These are phyloP conservation scores for Allium fistulosum DNA, from an alignment of 106 monocot genomes.

Conservation along the genomic window DNA sequence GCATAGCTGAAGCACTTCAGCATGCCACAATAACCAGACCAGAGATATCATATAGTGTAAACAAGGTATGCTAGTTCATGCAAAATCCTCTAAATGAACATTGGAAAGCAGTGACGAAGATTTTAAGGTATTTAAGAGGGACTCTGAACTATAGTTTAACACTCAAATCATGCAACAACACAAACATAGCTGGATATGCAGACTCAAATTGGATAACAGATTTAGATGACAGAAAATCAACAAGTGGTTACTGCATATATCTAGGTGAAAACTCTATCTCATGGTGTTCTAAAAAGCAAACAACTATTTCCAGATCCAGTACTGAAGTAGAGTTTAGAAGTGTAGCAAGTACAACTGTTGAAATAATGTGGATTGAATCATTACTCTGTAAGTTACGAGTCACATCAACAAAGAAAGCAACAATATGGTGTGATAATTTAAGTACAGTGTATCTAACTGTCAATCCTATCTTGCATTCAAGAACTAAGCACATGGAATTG, in stretches of 20 bases:
- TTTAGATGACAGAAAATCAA: background rate
- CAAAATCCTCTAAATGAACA: background rate
- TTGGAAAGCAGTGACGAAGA: background rate
- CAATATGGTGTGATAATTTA: too few relatives aligned
- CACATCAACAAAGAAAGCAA: too few relatives aligned
- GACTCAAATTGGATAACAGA: background rate
- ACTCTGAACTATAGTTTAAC: background rate
- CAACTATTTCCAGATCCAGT: background rate
- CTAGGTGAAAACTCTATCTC: background rate
- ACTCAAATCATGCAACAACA: background rate
- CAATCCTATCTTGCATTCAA: background rate
- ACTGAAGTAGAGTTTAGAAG: background rate
- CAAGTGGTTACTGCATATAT: too few relatives aligned
- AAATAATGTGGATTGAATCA: background rate
- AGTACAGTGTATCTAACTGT: too few relatives aligned
- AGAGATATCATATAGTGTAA: background rate
- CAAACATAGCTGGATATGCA: background rate
- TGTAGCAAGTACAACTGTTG: background rate
- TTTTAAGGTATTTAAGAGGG: background rate
- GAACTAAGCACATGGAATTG: slow-evolving; percentile 2
- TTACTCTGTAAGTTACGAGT: background rate
- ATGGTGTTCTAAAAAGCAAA: slow-evolving; percentile 1
- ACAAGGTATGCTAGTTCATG: background rate
- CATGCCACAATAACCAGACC: slow-evolving; percentile 6
- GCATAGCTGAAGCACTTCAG: background rate